Evolutionary conservation across 768 basidiomycete genomes (phyloP).

Genomic region (Dentipellis fragilis): DNA sequence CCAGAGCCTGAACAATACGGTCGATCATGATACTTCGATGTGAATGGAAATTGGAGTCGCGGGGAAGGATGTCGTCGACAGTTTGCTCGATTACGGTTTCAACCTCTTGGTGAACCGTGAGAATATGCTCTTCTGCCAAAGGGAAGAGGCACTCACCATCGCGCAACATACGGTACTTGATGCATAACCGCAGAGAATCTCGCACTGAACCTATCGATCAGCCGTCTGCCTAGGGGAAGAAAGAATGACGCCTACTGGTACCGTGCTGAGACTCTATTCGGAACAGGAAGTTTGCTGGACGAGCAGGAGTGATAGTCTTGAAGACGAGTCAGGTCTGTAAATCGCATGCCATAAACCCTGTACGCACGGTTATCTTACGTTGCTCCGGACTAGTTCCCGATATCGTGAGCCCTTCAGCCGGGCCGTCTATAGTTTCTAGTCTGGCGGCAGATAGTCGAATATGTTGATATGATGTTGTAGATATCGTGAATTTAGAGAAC

Average conservation of each 20-base stretch:
- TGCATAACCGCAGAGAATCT: constrained; percentile 51
- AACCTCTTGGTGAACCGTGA: constrained; percentile 41
- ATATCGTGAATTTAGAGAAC: constrained; percentile 85
- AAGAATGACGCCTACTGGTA: constrained; percentile 34
- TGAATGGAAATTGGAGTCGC: constrained; percentile 21
- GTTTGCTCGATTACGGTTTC: constrained; percentile 46
- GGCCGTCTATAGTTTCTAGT: constrained; percentile 36
- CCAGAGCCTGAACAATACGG: constrained; percentile 46
- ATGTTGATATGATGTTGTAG: constrained; percentile 67
- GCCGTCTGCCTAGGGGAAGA: not conserved
- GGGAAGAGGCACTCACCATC: constrained; percentile 48
- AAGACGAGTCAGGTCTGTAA: not conserved
- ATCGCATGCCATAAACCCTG: not conserved
- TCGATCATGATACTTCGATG: constrained; percentile 36
- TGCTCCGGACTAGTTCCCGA: constrained; percentile 34
- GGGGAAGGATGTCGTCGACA: constrained; percentile 32
- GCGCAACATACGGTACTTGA: constrained; percentile 70
- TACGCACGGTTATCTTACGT: constrained; percentile 40
- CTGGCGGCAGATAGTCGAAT: constrained; percentile 62
- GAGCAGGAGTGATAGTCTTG: constrained; percentile 68
- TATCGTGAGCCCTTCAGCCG: constrained; percentile 40
- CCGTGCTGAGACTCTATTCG: constrained; percentile 56
- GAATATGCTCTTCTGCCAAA: not conserved
- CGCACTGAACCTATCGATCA: constrained; percentile 32
- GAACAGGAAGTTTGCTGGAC: constrained; percentile 75